phyloP scores from a whole-genome alignment of 2,329 filamentous ascomycete genomes.

The Diaporthe citrichinensis region DNA sequence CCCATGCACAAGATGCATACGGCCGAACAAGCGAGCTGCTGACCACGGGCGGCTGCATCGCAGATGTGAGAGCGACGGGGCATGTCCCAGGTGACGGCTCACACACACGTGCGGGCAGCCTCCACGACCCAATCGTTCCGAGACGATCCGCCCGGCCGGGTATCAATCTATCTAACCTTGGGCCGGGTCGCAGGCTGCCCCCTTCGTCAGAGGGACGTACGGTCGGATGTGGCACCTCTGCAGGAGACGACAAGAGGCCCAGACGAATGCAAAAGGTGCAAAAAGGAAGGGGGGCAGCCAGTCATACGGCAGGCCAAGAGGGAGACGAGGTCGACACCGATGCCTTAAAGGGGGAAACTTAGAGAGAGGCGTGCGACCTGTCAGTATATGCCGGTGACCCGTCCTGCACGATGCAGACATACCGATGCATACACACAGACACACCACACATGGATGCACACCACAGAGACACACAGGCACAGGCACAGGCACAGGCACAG shows the following conservation, averaged over 20 bases:
- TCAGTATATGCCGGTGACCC: slow-evolving; percentile 28
- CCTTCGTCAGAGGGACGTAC: neutral
- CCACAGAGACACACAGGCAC: neutral
- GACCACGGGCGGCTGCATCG: slow-evolving; percentile 14
- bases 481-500: neutral
- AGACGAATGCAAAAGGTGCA: neutral
- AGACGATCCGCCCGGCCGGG: slow-evolving; percentile 17
- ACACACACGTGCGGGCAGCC: neutral
- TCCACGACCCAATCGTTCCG: slow-evolving; percentile 7
- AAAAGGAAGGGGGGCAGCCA: neutral
- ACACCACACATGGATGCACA: neutral
- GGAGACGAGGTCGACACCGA: slow-evolving; percentile 17
- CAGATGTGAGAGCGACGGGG: neutral
- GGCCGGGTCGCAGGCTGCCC: neutral
- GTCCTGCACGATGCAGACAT: slow-evolving; percentile 9
- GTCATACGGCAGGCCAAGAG: slow-evolving; percentile 23
- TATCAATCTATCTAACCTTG: slow-evolving; percentile 1
- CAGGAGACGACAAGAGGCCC: neutral
- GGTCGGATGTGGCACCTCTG: neutral
- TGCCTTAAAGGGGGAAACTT: neutral
- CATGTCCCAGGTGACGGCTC: slow-evolving; percentile 14
- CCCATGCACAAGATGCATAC: neutral
- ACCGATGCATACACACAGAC: slow-evolving; percentile 6
- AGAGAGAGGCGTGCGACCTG: slow-evolving; percentile 30
- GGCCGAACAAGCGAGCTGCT: slow-evolving; percentile 23